phyloP scores from a whole-genome alignment of 257 asterid genomes.

The Jasminum sambac region DNA sequence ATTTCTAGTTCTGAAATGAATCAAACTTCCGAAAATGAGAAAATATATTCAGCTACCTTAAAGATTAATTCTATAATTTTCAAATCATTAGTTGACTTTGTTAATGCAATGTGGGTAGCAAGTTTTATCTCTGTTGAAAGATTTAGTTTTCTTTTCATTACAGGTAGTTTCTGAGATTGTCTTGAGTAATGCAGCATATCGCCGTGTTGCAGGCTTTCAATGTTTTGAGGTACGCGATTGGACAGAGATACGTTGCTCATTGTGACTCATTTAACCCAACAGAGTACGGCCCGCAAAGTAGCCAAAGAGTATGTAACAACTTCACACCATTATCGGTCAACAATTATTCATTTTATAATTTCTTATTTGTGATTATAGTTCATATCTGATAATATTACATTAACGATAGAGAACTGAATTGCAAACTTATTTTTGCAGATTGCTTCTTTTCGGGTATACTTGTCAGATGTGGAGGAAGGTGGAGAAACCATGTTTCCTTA shows the following conservation, averaged over 20 bases:
- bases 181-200: slow-evolving; percentile 39
- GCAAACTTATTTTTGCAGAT: slow-evolving; percentile 38
- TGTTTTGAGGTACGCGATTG: slow-evolving; percentile 72
- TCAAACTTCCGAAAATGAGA: slow-evolving; percentile 12
- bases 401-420: too few species aligned
- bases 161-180: slow-evolving; percentile 50
- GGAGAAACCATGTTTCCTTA: slow-evolving; percentile 97
- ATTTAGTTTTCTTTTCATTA: slow-evolving; percentile 31
- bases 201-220: slow-evolving; percentile 82
- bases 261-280: slow-evolving; percentile 75
- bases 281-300: slow-evolving; percentile 75
- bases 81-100: background rate
- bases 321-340: background rate
- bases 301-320: slow-evolving; percentile 64
- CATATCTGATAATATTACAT: background rate
- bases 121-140: slow-evolving; percentile 27
- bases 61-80: background rate
- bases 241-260: slow-evolving; percentile 78
- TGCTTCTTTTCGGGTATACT: slow-evolving; percentile 80
- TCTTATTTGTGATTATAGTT: background rate
- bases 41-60: background rate
- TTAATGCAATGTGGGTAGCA: slow-evolving; percentile 11
- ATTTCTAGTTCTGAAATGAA: background rate
- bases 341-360: background rate
- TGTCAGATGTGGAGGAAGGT: slow-evolving; percentile 89